Base-by-base conservation (phyloP, 2,329 filamentous ascomycete genomes). In the Trichoderma cornu-damae region DNA sequence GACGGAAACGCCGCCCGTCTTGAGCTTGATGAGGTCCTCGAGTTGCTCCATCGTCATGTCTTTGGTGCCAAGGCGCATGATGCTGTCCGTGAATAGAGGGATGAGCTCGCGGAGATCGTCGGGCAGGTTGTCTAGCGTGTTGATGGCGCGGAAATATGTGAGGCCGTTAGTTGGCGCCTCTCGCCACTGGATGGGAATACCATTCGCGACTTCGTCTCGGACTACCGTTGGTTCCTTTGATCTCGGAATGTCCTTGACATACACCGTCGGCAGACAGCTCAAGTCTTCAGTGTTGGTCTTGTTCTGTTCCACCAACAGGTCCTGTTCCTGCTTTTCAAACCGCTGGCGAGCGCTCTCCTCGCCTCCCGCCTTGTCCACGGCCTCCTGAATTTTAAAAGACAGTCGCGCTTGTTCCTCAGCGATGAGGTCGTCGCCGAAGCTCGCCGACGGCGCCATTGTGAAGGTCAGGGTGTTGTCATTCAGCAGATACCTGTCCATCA, bases 21-120 rank as follows among this genome's bases (percentile, higher is more conserved):
- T 96, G 28, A 97, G 80, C 72, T 97, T 97, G 71, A 99, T 96
- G 56, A 92, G 74, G 67, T 97, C 94, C 72, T 99, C 94, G 51
- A 97, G 82, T 70, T 96, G 86, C 70, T 96, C 94, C 88, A 96
- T 96, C 0, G 86, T 85, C 79, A 89, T 89, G 59, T 86, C 83
- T 65, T 88, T 88, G 2, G 93, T 99, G 12, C 94, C 94, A 7
- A 99, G 81, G 18, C 94, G 87, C 88, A 96, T 94, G 60, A 99
- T 86, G 35, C 89, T 86, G 68, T 96, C 92, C 12, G 89, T 91
- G 69, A 97, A 97, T 0, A 99, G 76, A 0, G 94, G 94, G 47
- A 97, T 82, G 58, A 97, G 78, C 64, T 89, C 79, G 52, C 94
- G 83, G 52, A 97, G 79, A 61, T 96, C 90, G 60, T 93, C 86